These are phyloP conservation scores for Crinitomyces ghanaensis DNA, from an alignment of 805 yeast species.

Conservation along the genomic window DNA sequence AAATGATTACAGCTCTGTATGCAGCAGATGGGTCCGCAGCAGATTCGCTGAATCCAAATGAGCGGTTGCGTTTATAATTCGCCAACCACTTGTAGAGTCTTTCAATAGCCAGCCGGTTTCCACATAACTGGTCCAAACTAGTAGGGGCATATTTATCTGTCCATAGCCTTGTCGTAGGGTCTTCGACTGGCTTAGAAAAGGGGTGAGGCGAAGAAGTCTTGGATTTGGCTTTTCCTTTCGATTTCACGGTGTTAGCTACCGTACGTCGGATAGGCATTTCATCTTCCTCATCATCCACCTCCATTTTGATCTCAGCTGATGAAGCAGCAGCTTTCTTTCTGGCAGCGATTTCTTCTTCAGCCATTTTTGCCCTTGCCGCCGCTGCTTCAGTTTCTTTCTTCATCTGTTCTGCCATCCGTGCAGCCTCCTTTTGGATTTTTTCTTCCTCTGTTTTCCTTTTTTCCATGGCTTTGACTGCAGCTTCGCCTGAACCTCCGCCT, in stretches of 20 bases:
- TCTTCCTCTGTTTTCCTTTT: constrained; percentile 62
- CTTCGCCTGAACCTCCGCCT: constrained; percentile 80
- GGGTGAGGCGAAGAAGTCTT: neutral
- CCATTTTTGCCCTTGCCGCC: neutral
- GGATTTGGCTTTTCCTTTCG: neutral
- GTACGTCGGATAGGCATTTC: too few relatives aligned
- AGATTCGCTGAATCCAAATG: constrained; percentile 39
- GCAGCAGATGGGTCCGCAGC: constrained; percentile 56
- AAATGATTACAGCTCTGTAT: constrained; percentile 72
- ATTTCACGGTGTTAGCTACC: constrained; percentile 1
- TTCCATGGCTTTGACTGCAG: constrained; percentile 58
- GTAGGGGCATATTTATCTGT: constrained; percentile 89
- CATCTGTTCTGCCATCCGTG: constrained; percentile 36
- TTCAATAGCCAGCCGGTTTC: constrained; percentile 67
- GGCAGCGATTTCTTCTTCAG: neutral
- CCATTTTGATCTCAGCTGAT: constrained; percentile 10
- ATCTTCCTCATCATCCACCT: constrained; percentile 1
- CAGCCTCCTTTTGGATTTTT: constrained; percentile 41
- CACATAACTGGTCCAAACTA: constrained; percentile 67
- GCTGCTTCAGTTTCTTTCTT: constrained; percentile 24
- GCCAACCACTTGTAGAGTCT: constrained; percentile 63
- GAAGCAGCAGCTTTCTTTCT: constrained; percentile 7
- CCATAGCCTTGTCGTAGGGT: constrained; percentile 65
- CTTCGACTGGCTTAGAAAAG: neutral
- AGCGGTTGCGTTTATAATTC: constrained; percentile 57